Percentiles rank a stretch among this genome's conserved stretches.
Conservation (phyloP, 2,329 filamentous ascomycete genomes). For the Penicillium hesseltinei region DNA sequence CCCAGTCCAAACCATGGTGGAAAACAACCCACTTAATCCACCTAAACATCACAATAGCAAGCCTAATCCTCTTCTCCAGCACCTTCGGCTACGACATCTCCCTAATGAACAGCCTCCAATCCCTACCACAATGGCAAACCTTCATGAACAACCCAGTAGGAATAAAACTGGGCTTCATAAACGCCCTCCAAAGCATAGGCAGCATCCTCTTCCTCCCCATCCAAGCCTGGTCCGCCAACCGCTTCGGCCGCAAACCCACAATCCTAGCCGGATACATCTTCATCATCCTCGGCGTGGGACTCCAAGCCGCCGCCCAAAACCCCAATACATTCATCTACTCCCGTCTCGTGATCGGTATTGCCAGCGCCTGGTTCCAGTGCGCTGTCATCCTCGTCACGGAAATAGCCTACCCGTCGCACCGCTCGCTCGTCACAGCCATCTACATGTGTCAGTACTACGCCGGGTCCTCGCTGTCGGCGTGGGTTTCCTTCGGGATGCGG, state of each 20-base stretch:
- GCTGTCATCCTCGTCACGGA: constrained; percentile 41
- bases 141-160: constrained; percentile 1
- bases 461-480: constrained; percentile 22
- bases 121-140: constrained; percentile 3
- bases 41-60: constrained; percentile 1
- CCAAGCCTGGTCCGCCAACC: constrained; percentile 25
- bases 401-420: constrained; percentile 41
- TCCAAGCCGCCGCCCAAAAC: constrained; percentile 24
- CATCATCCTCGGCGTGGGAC: constrained; percentile 24
- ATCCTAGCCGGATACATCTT: constrained; percentile 31
- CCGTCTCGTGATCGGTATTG: constrained; percentile 35
- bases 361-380: constrained; percentile 32
- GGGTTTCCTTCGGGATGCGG: constrained; percentile 8
- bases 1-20: constrained; percentile 5
- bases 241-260: constrained; percentile 31
- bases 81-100: constrained; percentile 8
- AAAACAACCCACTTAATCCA: constrained; percentile 1
- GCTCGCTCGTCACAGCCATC: constrained; percentile 31
- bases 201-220: constrained; percentile 1
- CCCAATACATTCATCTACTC: constrained; percentile 31
- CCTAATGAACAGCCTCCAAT: constrained; percentile 9
- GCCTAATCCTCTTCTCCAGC: constrained; percentile 8
- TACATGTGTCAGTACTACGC: constrained; percentile 35
- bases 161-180: constrained; percentile 2
- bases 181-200: constrained; percentile 5